Base-by-base conservation (phyloP, 1,284 basidiomycete species). In the Trichosporon faecale region DNA sequence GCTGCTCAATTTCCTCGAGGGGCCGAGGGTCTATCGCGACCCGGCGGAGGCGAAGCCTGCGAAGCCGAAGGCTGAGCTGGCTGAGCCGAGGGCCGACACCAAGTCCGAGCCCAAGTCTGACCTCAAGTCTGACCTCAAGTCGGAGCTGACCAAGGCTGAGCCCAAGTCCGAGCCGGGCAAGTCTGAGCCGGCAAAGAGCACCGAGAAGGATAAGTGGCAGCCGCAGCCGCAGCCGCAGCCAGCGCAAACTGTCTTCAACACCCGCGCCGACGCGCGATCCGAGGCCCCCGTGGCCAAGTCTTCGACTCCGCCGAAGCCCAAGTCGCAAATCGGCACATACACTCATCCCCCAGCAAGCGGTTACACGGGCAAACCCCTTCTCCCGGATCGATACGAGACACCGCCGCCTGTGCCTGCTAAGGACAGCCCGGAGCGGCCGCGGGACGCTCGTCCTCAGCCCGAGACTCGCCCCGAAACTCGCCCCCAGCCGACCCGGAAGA, bases 1-100 rank as follows among this genome's bases (percentile, higher is more conserved):
- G 55, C 29, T 60, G 29, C 55, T 60, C 25, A 60, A 60, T 27
- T 60, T 60, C 55, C 55, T 60, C 14, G 55, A 60, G 25, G 55
- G 55, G 1, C 55, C 55, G 27, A 2, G 52, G 46, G 21, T 16
- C 3, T 23, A 11, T 11, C 52, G 9, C 23, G 23, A 55, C 23
- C 8, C 52, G 33, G 33, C 23, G 52, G 7, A 55, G 23, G 7
- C 40, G 23, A 25, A 25, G 23, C 23, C 18, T 21, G 49, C n/a
- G 4, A 14, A 6, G 23, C 25, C 52, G 23, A 25, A 55, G 52
- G 6, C 21, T 18, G 23, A 25, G 23, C 52, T n/a, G n/a, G n/a
- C n/a, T n/a, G n/a, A n/a, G n/a, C n/a, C n/a, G n/a, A n/a, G n/a
- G n/a, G n/a, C 46, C 18, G 16, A n/a, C 18, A 2, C 16, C 46